Evolutionary conservation across 2,329 filamentous ascomycete species (phyloP), one percentile per base, ranked within the genome.

Genomic region (Myrmaecium sp.): DNA sequence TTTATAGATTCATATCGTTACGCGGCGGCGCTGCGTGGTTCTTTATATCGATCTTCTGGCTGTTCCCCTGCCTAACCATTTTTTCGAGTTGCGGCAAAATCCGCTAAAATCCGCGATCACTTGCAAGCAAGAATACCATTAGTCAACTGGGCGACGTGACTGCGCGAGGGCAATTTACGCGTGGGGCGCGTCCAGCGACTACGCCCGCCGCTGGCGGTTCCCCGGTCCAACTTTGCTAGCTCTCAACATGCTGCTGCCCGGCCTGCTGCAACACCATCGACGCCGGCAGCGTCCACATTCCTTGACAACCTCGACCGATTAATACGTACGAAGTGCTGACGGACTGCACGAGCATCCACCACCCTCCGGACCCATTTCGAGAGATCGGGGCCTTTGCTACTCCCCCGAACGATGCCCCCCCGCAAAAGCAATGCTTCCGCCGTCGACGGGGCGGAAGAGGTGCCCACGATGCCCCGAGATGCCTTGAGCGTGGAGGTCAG

Each of bases 381-480:
- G n/a, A n/a, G n/a, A n/a, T n/a, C n/a, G n/a, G n/a, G n/a, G n/a
- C n/a, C n/a, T n/a, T n/a, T n/a, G n/a, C n/a, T n/a, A n/a, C n/a
- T n/a, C n/a, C n/a, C n/a, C n/a, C n/a, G n/a, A n/a, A 42, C 21
- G 32, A 62, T 62, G 58, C 56, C 58, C 5, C 43, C 54, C n/a
- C 49, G 53, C 32, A 62, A 59, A 43, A 59, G 54, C 39, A 61
- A 57, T 36, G 50, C 51, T 28, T 55, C 55, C 4, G 42, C 46
- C 16, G 41, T 37, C 10, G 47, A 50, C 8, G 47, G 49, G 28
- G 56, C 51, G 14, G 49, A 52, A 5, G 44, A 51, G 20, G 40
- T 26, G 23, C 39, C 18, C 41, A 36, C 30, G 30, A 46, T 24
- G 37, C 36, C 17, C 36, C 54, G 54, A 25, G 55, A 59, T 30